Evolutionary conservation across 371 early-diverging fungal genomes (phyloP).

Genomic region (Apophysomyces sp.): DNA sequence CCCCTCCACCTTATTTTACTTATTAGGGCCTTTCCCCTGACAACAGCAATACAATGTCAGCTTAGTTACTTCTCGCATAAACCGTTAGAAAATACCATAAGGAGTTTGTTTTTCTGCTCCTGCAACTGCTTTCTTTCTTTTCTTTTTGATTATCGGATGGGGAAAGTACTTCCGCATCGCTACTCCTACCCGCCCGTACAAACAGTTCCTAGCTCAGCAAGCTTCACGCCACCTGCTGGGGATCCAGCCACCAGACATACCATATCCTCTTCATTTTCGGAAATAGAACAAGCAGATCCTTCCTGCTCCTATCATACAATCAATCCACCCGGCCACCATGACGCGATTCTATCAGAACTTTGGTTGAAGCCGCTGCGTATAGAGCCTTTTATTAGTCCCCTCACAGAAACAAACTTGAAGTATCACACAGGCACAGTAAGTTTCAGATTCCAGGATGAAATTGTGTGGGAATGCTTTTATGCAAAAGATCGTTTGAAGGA

Average conservation of each 20-base stretch:
- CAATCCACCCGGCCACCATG: neutral
- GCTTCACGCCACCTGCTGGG: neutral
- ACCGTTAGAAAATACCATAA: neutral
- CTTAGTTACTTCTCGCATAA: slow-evolving; percentile 2
- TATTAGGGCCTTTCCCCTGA: neutral
- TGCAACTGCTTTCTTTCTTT: neutral
- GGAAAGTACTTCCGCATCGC: neutral
- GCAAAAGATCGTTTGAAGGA: slow-evolving; percentile 1
- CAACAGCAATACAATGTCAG: neutral
- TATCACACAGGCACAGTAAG: slow-evolving; percentile 18
- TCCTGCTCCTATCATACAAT: neutral
- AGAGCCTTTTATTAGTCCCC: slow-evolving; percentile 18
- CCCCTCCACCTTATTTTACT: neutral
- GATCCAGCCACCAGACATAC: neutral
- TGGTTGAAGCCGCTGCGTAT: neutral
- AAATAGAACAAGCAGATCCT: slow-evolving; percentile 4
- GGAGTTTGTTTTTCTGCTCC: neutral
- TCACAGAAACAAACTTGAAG: slow-evolving; percentile 15
- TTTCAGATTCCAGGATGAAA: neutral
- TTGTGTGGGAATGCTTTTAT: neutral
- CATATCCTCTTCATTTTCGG: slow-evolving; percentile 8
- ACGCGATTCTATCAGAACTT: neutral
- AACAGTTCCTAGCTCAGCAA: neutral
- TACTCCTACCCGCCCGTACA: neutral
- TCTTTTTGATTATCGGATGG: neutral